phyloP scores from a whole-genome alignment of 306 rosid species.

The Prunus salicina region DNA sequence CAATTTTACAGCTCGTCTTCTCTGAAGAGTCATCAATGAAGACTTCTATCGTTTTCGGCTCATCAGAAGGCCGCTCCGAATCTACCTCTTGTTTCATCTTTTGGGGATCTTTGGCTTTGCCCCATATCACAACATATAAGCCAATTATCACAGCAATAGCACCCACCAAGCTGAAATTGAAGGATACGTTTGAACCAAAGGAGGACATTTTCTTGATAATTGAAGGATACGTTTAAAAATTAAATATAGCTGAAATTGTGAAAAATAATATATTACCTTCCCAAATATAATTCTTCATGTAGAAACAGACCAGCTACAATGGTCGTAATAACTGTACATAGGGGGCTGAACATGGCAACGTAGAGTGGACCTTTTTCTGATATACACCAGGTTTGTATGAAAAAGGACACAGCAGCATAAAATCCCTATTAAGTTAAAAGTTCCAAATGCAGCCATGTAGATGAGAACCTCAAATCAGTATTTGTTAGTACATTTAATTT shows the following conservation, averaged over 20 bases:
- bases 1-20: conserved; percentile 11
- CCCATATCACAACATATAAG: conserved; percentile 64
- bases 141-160: conserved; percentile 54
- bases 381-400: conserved; percentile 64
- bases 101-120: conserved; percentile 56
- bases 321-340: conserved; percentile 63
- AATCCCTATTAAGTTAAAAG: conserved; percentile 40
- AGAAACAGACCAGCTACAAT: conserved; percentile 41
- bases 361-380: conserved; percentile 62
- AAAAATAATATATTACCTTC: conserved; percentile 32
- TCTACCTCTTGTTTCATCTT: conserved; percentile 24
- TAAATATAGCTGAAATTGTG: no score
- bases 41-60: background rate
- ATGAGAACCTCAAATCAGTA: background rate
- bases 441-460: background rate
- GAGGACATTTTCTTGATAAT: no score
- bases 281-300: conserved; percentile 47
- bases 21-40: background rate
- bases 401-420: conserved; percentile 50
- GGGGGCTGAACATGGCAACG: conserved; percentile 66
- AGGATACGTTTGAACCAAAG: background rate
- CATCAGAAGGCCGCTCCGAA: conserved; percentile 20
- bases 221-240: no score
- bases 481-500: background rate
- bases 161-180: conserved; percentile 49